Conservation (phyloP, 495 filamentous ascomycete species). For the Aspergillus carlsbadensis region DNA sequence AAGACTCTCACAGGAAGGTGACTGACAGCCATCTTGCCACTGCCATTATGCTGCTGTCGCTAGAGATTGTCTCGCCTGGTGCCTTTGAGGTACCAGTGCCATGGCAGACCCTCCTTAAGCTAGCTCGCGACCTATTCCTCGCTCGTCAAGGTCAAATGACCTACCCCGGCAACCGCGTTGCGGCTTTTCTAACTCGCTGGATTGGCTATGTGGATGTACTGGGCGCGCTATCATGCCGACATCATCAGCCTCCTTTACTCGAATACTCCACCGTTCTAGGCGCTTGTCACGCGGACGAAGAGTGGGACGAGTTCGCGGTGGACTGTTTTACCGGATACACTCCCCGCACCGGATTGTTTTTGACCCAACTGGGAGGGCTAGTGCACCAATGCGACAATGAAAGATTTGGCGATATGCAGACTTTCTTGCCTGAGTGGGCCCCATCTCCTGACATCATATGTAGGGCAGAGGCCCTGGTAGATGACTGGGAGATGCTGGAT, state of each 20-base stretch:
- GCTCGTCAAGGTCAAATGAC: conserved; percentile 57
- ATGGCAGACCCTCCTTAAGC: conserved; percentile 77
- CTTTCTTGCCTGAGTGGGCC: conserved; percentile 54
- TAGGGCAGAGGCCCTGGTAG: conserved; percentile 55
- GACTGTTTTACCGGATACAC: conserved; percentile 84
- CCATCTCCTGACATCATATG: conserved; percentile 53
- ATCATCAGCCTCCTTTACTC: conserved; percentile 55
- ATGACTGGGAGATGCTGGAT: conserved; percentile 44
- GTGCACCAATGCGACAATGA: conserved; percentile 68
- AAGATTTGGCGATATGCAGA: conserved; percentile 59
- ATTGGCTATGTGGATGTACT: conserved; percentile 83
- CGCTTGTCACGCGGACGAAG: conserved; percentile 33
- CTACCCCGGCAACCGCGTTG: conserved; percentile 60
- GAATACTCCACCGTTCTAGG: conserved; percentile 57
- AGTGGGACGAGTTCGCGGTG: conserved; percentile 59
- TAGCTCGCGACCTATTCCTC: conserved; percentile 74
- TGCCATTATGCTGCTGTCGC: conserved; percentile 81
- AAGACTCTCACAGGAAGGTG: conserved; percentile 55
- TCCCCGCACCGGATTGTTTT: conserved; percentile 64
- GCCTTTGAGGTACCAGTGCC: conserved; percentile 71
- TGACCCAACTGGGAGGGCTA: conserved; percentile 72
- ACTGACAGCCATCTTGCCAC: conserved; percentile 77
- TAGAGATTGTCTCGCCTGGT: conserved; percentile 83
- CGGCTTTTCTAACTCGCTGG: conserved; percentile 82
- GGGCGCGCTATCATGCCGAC: conserved; percentile 70